A percentile compares a stretch with the other conserved stretches of the same genome.
Conservation (phyloP, 257 asterid species). For the Ilex aquifolium region DNA sequence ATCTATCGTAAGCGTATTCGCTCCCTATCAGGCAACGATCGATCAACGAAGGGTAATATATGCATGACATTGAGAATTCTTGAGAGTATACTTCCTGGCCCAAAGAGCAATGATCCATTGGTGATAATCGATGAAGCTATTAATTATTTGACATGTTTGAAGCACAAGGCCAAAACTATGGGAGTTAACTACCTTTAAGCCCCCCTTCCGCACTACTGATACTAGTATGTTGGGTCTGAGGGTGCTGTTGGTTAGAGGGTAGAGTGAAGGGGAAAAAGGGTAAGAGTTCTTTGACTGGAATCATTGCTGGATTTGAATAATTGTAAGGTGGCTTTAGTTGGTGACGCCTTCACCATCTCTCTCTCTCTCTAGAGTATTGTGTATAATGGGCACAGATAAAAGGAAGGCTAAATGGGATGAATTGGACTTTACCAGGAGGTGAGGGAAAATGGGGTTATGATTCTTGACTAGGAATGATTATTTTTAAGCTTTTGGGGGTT, state of each 20-base stretch:
- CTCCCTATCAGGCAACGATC: constrained; percentile 16
- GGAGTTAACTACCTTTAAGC: constrained; percentile 24
- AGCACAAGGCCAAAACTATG: constrained; percentile 43
- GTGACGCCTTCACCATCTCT: constrained; percentile 15
- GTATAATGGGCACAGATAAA: constrained; percentile 30
- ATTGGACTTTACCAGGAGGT: constrained; percentile 22
- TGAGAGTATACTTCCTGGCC: constrained; percentile 48
- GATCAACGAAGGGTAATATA: constrained; percentile 36
- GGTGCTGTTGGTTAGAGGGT: constrained; percentile 6
- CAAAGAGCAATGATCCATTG: constrained; percentile 43
- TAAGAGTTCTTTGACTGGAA: background rate
- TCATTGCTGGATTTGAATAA: constrained; percentile 25
- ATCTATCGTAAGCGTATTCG: constrained; percentile 14
- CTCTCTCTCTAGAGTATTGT: constrained; percentile 29
- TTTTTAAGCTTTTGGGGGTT: constrained; percentile 33
- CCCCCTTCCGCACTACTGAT: constrained; percentile 9
- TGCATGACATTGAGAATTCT: constrained; percentile 41
- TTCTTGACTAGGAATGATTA: constrained; percentile 49
- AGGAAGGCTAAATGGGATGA: constrained; percentile 30
- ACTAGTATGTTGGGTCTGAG: constrained; percentile 2
- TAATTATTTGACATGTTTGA: constrained; percentile 53
- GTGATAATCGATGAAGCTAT: constrained; percentile 68
- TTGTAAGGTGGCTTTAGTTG: constrained; percentile 17
- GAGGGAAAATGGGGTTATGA: constrained; percentile 27
- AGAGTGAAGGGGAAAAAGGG: background rate